A percentile compares a stretch with the other conserved stretches of the same genome.
Evolutionary conservation across 306 rosid species (phyloP).

Genomic region (Cicer chorassanicum): DNA sequence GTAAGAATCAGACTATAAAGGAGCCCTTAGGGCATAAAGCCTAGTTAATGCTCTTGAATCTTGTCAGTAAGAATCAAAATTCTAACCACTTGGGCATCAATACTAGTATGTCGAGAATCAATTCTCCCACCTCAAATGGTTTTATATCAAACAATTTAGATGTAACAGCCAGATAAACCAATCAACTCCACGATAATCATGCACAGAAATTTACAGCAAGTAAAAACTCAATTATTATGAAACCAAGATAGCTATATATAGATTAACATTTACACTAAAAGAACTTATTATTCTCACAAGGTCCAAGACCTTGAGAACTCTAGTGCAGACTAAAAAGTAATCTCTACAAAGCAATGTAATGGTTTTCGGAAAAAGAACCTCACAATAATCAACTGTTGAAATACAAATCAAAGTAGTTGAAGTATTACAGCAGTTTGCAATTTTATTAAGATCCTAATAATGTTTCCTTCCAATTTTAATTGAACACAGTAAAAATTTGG

Average conservation of each 20-base stretch:
- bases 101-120: background rate
- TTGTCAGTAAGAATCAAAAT: background rate
- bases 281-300: conserved; percentile 20
- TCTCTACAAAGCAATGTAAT: conserved; percentile 1
- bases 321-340: background rate
- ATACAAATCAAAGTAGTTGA: background rate
- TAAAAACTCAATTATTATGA: background rate
- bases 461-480: background rate
- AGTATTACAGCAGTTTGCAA: background rate
- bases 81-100: background rate
- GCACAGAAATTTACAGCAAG: background rate
- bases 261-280: background rate
- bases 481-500: background rate
- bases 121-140: background rate
- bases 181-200: background rate
- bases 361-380: background rate
- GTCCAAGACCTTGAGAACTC: conserved; percentile 25
- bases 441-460: background rate
- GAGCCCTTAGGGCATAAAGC: background rate
- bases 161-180: background rate
- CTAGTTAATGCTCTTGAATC: background rate
- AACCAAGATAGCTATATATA: background rate
- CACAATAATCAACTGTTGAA: background rate
- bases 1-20: conserved; percentile 1
- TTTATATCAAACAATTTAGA: conserved; percentile 14